Evolutionary conservation across 805 yeast genomes (phyloP).

Genomic region (Middelhovenomyces tepae): DNA sequence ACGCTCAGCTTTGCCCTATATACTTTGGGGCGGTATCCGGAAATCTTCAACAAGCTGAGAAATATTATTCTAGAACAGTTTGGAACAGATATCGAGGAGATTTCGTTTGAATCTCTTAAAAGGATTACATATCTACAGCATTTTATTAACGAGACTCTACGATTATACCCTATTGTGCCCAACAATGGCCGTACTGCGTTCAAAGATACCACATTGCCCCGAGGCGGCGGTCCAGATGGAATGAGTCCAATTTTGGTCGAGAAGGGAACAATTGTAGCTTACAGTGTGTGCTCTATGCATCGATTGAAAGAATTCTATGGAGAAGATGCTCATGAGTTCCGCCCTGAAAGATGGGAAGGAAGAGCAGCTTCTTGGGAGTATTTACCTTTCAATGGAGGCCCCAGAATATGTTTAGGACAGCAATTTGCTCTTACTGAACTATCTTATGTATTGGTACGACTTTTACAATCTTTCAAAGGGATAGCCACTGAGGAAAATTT

Average conservation of each 20-base stretch:
- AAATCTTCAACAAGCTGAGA: conserved; percentile 30
- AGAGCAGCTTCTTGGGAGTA: conserved; percentile 35
- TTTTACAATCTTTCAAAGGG: no score
- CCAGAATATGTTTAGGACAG: conserved; percentile 42
- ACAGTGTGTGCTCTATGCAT: conserved; percentile 34
- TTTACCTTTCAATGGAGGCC: conserved; percentile 43
- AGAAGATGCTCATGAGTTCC: conserved; percentile 32
- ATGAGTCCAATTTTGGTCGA: conserved; percentile 29
- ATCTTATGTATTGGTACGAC: conserved; percentile 33
- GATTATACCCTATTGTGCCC: conserved; percentile 41
- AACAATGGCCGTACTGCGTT: conserved; percentile 35
- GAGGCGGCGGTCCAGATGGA: conserved; percentile 38
- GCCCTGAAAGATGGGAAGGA: conserved; percentile 33
- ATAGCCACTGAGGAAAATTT: no score
- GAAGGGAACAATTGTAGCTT: conserved; percentile 33
- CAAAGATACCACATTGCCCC: conserved; percentile 38
- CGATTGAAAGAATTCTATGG: conserved; percentile 33
- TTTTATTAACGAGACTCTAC: conserved; percentile 36
- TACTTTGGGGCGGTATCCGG: conserved; percentile 36
- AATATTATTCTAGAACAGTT: conserved; percentile 17
- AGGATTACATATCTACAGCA: conserved; percentile 35
- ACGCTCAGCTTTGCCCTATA: conserved; percentile 34
- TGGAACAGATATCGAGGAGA: conserved; percentile 19
- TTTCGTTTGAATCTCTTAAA: conserved; percentile 35
- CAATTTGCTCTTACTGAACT: conserved; percentile 44